Evolutionary conservation across 2,329 filamentous ascomycete species (phyloP).

Genomic region (Furcasterigmium furcatum): DNA sequence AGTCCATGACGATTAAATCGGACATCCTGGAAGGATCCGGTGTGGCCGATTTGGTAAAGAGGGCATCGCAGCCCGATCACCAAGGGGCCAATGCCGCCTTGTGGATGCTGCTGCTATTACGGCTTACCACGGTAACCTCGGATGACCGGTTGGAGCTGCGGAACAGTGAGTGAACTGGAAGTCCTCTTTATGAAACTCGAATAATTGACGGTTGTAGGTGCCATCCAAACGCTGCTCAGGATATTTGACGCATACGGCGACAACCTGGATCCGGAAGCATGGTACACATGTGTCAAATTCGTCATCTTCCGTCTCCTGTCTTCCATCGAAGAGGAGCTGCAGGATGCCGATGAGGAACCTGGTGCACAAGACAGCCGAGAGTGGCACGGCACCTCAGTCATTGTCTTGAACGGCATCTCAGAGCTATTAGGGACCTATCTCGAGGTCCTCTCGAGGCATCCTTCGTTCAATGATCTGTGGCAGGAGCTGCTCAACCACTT

Average conservation of each 20-base stretch:
- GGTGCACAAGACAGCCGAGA: conserved; percentile 42
- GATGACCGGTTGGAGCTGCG: conserved; percentile 73
- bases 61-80: conserved; percentile 57
- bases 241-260: conserved; percentile 92
- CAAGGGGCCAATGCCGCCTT: conserved; percentile 66
- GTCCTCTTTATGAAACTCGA: not conserved
- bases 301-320: conserved; percentile 78
- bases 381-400: conserved; percentile 73
- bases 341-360: conserved; percentile 23
- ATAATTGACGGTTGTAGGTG: conserved; percentile 38
- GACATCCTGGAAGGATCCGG: conserved; percentile 51
- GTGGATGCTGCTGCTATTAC: conserved; percentile 74
- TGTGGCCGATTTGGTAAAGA: conserved; percentile 47
- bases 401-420: conserved; percentile 71
- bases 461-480: conserved; percentile 73
- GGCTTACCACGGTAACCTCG: conserved; percentile 67
- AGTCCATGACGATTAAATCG: conserved; percentile 54
- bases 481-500: conserved; percentile 68
- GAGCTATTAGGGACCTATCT: conserved; percentile 75
- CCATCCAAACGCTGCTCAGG: conserved; percentile 84
- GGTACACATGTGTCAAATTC: conserved; percentile 77
- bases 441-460: conserved; percentile 63
- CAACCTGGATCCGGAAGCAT: conserved; percentile 71
- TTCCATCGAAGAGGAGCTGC: conserved; percentile 60
- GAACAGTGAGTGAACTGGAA: conserved; percentile 53